Conservation (phyloP, 2,329 filamentous ascomycete genomes). For the Neoarthrinium moseri region DNA sequence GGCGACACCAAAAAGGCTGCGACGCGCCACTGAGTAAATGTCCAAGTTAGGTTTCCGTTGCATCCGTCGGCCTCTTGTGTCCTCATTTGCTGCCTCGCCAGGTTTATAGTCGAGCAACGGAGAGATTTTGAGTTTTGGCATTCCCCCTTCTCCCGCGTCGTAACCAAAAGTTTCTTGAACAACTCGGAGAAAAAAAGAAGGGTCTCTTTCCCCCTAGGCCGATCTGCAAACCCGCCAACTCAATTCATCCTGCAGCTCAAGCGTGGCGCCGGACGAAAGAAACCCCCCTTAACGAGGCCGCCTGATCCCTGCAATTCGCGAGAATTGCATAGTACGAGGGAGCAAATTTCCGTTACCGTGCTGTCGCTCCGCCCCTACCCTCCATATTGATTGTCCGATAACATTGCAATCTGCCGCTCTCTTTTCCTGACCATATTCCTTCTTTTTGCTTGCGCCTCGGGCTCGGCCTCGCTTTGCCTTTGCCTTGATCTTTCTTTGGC, state of each 20-base stretch:
- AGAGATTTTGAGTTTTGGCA: neutral
- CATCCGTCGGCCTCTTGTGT: too few species aligned
- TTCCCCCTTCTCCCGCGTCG: neutral
- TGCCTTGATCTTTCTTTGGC: too few species aligned
- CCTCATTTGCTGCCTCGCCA: too few species aligned
- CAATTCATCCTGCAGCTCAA: conserved; percentile 1
- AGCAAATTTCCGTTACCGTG: neutral
- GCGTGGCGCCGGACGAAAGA: neutral
- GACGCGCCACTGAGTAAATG: neutral
- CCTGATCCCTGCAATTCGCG: neutral
- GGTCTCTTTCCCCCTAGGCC: too few species aligned
- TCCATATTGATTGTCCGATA: neutral
- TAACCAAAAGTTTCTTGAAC: too few species aligned
- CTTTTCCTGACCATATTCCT: neutral
- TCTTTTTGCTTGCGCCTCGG: neutral
- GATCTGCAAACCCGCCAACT: too few species aligned
- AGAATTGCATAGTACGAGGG: conserved; percentile 1
- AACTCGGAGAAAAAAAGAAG: too few species aligned
- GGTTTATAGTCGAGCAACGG: too few species aligned
- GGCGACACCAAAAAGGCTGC: neutral
- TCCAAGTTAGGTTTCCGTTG: too few species aligned
- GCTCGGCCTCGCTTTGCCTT: too few species aligned
- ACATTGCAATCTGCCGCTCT: conserved; percentile 1
- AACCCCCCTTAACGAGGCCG: too few species aligned
- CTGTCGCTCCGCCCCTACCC: too few species aligned